These are phyloP conservation scores for Globisporangium nagaii DNA, from an alignment of 352 stramenopile species.

Conservation along the genomic window DNA sequence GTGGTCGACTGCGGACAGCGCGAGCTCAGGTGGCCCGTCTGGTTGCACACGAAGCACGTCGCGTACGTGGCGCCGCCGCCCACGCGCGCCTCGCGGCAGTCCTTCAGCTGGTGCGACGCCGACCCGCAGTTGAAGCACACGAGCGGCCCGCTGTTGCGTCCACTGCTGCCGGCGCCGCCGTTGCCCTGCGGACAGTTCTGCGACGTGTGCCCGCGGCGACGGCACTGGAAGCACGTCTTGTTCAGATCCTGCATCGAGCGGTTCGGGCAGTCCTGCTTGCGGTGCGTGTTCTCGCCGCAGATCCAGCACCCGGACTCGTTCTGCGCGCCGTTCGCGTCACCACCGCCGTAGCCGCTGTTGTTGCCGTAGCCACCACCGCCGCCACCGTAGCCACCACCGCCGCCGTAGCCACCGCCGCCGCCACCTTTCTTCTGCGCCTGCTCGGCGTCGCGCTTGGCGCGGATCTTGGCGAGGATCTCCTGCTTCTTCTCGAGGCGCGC, in stretches of 20 bases:
- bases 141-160: slow-evolving; percentile 19
- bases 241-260: slow-evolving; percentile 52
- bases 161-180: slow-evolving; percentile 15
- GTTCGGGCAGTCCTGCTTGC: slow-evolving; percentile 79
- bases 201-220: slow-evolving; percentile 73
- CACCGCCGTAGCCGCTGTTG: slow-evolving; percentile 12
- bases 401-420: not conserved
- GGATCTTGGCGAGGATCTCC: slow-evolving; percentile 72
- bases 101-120: slow-evolving; percentile 54
- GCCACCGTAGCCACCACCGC: not conserved
- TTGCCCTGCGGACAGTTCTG: slow-evolving; percentile 66
- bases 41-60: slow-evolving; percentile 86
- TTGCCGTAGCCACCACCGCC: slow-evolving; percentile 16
- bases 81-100: slow-evolving; percentile 61
- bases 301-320: slow-evolving; percentile 53
- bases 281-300: slow-evolving; percentile 59
- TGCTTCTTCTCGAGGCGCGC: slow-evolving; percentile 69
- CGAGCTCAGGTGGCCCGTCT: slow-evolving; percentile 82
- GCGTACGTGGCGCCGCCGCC: slow-evolving; percentile 66
- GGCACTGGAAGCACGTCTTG: slow-evolving; percentile 84
- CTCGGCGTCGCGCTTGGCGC: slow-evolving; percentile 55
- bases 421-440: slow-evolving; percentile 20
- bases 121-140: slow-evolving; percentile 89
- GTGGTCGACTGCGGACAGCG: slow-evolving; percentile 84
- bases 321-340: slow-evolving; percentile 18